These are phyloP conservation scores for Colletotrichum falcatum DNA, from an alignment of 2,329 filamentous ascomycete genomes.

Conservation along the genomic window DNA sequence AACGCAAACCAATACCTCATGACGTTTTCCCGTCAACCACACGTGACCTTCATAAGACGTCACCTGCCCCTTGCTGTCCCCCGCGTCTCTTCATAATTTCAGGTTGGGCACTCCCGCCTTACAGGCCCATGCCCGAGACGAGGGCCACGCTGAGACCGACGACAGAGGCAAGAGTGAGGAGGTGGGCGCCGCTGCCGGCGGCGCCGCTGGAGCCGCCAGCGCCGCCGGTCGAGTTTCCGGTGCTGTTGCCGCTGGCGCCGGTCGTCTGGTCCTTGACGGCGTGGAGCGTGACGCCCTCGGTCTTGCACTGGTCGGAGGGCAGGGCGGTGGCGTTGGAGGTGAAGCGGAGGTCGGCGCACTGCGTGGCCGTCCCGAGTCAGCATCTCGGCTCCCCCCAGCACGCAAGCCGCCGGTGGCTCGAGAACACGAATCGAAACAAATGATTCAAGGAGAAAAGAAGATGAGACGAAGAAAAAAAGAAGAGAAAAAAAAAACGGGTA, in stretches of 20 bases:
- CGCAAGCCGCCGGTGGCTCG: neutral
- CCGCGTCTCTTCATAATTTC: neutral
- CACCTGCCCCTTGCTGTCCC: neutral
- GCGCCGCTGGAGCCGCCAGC: conserved; percentile 35
- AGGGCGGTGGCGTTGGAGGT: conserved; percentile 61
- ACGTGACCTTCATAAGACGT: neutral
- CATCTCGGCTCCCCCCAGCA: neutral
- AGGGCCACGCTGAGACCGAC: conserved; percentile 55
- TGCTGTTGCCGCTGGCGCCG: conserved; percentile 23
- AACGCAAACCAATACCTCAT: conserved; percentile 22
- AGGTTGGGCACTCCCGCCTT: conserved; percentile 21
- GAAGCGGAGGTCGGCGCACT: conserved; percentile 83
- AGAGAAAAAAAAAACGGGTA: neutral
- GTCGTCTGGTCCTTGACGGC: conserved; percentile 48
- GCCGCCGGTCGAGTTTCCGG: conserved; percentile 30
- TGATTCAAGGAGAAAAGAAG: neutral
- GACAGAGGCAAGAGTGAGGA: conserved; percentile 49
- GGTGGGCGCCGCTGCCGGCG: conserved; percentile 40
- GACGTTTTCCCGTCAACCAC: conserved; percentile 10
- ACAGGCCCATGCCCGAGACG: conserved; percentile 52
- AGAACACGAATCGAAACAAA: neutral
- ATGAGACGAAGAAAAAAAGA: neutral
- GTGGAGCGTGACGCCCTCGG: conserved; percentile 62
- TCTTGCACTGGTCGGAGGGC: conserved; percentile 65
- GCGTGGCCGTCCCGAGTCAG: conserved; percentile 37